These are phyloP conservation scores for Auricularia heimuer DNA, from an alignment of 768 basidiomycete genomes.

Conservation along the genomic window DNA sequence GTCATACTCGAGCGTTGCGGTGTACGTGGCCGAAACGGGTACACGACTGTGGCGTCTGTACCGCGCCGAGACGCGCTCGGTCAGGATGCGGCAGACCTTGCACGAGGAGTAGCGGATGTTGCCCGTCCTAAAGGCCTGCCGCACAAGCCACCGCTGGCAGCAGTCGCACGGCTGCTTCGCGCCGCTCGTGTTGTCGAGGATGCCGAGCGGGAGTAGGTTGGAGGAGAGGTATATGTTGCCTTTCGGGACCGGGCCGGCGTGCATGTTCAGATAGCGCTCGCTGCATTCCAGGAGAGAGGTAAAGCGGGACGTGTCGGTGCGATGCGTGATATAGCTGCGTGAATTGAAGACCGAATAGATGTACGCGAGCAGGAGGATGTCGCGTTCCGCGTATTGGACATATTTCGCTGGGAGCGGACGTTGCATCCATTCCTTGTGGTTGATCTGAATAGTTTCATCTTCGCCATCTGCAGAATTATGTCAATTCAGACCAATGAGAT, in stretches of 20 bases:
- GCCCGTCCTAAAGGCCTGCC: too few relatives aligned
- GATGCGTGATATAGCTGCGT: background rate
- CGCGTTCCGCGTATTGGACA: background rate
- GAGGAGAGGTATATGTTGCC: background rate
- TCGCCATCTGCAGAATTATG: background rate
- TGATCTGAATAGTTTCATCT: background rate
- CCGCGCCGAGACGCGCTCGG: too few relatives aligned
- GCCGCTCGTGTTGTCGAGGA: background rate
- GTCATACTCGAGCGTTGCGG: too few relatives aligned
- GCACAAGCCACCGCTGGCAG: too few relatives aligned
- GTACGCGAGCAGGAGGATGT: background rate
- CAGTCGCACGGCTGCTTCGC: too few relatives aligned
- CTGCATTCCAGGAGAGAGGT: background rate
- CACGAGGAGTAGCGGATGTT: too few relatives aligned
- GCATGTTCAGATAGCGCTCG: background rate
- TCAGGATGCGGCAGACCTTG: too few relatives aligned
- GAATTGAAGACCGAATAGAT: background rate
- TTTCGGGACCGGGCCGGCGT: background rate
- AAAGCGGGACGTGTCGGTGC: background rate
- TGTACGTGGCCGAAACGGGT: too few relatives aligned
- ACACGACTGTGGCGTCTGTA: too few relatives aligned
- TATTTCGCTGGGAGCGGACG: background rate
- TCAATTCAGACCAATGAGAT: background rate
- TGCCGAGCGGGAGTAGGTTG: background rate
- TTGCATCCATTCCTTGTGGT: background rate